phyloP scores from a whole-genome alignment of 441 rosid genomes.

The Daphne laureola region DNA sequence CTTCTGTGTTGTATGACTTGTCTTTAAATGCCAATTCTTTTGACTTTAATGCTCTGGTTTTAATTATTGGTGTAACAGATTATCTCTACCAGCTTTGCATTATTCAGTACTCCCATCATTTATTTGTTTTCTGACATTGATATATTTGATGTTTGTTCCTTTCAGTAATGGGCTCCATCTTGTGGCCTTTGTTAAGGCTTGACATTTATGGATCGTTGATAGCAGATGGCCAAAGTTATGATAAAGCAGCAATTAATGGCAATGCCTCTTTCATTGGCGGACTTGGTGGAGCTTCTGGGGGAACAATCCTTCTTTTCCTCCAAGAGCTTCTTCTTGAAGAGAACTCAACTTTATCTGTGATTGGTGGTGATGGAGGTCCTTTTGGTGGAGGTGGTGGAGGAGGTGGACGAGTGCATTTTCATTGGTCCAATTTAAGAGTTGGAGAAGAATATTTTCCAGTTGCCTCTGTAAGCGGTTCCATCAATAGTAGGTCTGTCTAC shows the following conservation, averaged over 20 bases:
- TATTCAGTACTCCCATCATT: constrained; percentile 7
- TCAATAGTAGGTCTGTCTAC: constrained; percentile 54
- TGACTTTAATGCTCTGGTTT: no score
- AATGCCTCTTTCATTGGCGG: constrained; percentile 67
- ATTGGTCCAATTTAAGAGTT: constrained; percentile 75
- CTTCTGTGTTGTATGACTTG: no score
- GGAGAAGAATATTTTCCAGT: constrained; percentile 80
- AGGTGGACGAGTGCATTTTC: constrained; percentile 98
- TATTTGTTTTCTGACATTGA: constrained; percentile 5
- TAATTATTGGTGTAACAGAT: background rate
- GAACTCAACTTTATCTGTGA: constrained; percentile 63
- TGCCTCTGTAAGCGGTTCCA: constrained; percentile 64
- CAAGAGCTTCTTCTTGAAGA: constrained; percentile 64
- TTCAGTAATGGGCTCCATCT: constrained; percentile 86
- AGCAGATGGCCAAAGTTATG: constrained; percentile 87
- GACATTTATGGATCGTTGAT: constrained; percentile 68
- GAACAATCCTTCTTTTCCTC: constrained; percentile 94
- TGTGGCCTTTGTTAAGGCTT: constrained; percentile 77
- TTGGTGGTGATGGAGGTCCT: constrained; percentile 83
- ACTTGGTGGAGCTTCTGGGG: constrained; percentile 99
- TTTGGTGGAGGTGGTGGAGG: constrained; percentile 99
- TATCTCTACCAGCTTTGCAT: constrained; percentile 9
- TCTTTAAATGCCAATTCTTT: no score
- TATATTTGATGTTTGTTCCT: constrained; percentile 19
- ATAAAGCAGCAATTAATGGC: constrained; percentile 30